A percentile compares a stretch with the other conserved stretches of the same genome.
phyloP scores from a whole-genome alignment of 176 grass and related monocot genomes.

The Otatea glauca region DNA sequence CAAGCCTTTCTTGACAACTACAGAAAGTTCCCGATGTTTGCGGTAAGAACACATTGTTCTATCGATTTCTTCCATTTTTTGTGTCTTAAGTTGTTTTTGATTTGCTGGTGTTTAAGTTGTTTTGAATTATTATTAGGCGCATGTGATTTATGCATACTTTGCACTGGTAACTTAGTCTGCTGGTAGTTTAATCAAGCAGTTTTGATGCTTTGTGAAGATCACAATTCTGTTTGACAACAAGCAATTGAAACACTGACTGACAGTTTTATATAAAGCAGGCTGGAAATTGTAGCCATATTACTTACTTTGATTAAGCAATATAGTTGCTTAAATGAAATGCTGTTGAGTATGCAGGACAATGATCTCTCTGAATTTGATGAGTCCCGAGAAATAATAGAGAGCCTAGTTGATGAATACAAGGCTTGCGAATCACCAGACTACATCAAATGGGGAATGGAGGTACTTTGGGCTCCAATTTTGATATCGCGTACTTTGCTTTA shows the following conservation, averaged over 20 bases:
- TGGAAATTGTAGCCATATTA: background rate
- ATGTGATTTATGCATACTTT: constrained; percentile 25
- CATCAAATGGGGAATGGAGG: constrained; percentile 99
- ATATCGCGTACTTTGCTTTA: background rate
- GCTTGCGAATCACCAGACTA: constrained; percentile 97
- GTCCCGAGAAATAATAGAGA: constrained; percentile 96
- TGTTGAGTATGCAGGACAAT: constrained; percentile 63
- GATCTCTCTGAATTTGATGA: constrained; percentile 97
- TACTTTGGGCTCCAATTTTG: constrained; percentile 40
- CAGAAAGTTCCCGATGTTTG: constrained; percentile 95
- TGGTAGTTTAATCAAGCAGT: background rate
- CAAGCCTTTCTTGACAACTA: constrained; percentile 99
- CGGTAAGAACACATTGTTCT: constrained; percentile 45
- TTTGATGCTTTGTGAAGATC: constrained; percentile 12
- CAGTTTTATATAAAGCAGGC: constrained; percentile 2
- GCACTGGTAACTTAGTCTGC: background rate
- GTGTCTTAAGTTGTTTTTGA: background rate
- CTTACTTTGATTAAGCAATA: background rate
- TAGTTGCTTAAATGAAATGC: background rate
- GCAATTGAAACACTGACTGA: background rate
- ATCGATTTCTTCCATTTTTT: background rate
- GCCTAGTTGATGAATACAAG: constrained; percentile 96
- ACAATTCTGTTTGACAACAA: background rate
- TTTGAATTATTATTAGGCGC: constrained; percentile 10
- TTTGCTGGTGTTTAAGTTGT: constrained; percentile 9